These are phyloP conservation scores for Nigrograna mackinnonii DNA, from an alignment of 2,329 filamentous ascomycete species.

Conservation along the genomic window DNA sequence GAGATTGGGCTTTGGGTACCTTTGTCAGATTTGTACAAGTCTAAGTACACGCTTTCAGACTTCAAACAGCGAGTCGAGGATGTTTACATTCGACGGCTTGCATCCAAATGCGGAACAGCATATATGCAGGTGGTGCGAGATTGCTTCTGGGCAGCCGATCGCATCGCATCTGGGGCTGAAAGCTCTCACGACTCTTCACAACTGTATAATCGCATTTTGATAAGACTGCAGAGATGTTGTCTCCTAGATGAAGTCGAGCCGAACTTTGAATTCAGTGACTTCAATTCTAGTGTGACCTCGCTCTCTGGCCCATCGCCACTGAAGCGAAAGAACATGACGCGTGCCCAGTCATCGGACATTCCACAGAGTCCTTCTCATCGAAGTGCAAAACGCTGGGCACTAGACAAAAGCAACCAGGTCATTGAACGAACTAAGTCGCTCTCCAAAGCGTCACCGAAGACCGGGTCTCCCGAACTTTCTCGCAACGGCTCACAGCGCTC, in stretches of 20 bases:
- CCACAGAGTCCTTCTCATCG: slow-evolving; percentile 35
- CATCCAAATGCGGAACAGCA: slow-evolving; percentile 70
- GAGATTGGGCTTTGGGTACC: slow-evolving; percentile 78
- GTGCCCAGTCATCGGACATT: slow-evolving; percentile 25
- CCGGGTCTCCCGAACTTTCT: slow-evolving; percentile 32
- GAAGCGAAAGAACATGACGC: slow-evolving; percentile 36
- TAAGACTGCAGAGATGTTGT: slow-evolving; percentile 42
- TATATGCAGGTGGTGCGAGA: slow-evolving; percentile 76
- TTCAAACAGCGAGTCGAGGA: slow-evolving; percentile 68
- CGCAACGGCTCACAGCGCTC: slow-evolving; percentile 34
- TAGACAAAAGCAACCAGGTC: slow-evolving; percentile 38
- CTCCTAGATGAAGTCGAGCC: slow-evolving; percentile 42
- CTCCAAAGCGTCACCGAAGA: slow-evolving; percentile 26
- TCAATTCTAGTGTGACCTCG: slow-evolving; percentile 23
- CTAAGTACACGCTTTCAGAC: slow-evolving; percentile 62
- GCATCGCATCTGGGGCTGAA: slow-evolving; percentile 26
- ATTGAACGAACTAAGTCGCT: slow-evolving; percentile 37
- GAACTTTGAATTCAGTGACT: slow-evolving; percentile 28
- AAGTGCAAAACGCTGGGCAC: slow-evolving; percentile 38
- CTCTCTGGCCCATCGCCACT: slow-evolving; percentile 23
- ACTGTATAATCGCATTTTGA: slow-evolving; percentile 50
- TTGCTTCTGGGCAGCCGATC: slow-evolving; percentile 72
- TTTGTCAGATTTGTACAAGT: slow-evolving; percentile 61
- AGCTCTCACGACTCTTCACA: slow-evolving; percentile 35
- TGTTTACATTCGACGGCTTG: slow-evolving; percentile 66